These are phyloP conservation scores for Sporothrix dimorphospora DNA, from an alignment of 2,329 filamentous ascomycete species.

Conservation along the genomic window DNA sequence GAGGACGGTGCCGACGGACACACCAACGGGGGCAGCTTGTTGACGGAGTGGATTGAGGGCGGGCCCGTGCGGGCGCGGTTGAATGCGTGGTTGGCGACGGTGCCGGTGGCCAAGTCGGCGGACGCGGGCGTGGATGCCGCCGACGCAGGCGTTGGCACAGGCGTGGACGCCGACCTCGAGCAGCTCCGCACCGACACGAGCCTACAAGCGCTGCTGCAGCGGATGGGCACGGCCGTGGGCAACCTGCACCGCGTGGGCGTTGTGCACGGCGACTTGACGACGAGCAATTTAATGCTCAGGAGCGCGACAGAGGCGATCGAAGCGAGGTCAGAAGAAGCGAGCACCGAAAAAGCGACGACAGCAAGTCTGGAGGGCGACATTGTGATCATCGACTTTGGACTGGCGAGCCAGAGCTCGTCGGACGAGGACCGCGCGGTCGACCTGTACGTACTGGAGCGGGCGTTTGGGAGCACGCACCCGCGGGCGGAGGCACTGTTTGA, in stretches of 20 bases:
- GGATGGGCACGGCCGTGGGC: conserved; percentile 73
- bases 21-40: conserved; percentile 50
- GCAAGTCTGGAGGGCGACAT: conserved; percentile 68
- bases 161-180: conserved; percentile 16
- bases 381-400: conserved; percentile 91
- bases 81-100: conserved; percentile 66
- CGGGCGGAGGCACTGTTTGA: conserved; percentile 76
- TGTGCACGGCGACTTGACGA: conserved; percentile 94
- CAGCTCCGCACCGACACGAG: conserved; percentile 41
- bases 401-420: conserved; percentile 76
- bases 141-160: conserved; percentile 29
- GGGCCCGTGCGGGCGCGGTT: conserved; percentile 69
- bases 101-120: conserved; percentile 44
- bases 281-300: conserved; percentile 90
- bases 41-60: conserved; percentile 84
- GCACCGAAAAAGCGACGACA: conserved; percentile 25
- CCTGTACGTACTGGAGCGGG: conserved; percentile 91
- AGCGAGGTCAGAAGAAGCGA: conserved; percentile 24
- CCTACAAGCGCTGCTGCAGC: conserved; percentile 66
- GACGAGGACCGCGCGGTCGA: conserved; percentile 96
- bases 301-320: conserved; percentile 23
- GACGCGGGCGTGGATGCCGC: background rate
- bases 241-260: conserved; percentile 81
- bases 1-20: conserved; percentile 62
- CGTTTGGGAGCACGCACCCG: conserved; percentile 94